A percentile compares a stretch with the other conserved stretches of the same genome.
Conservation (phyloP, 768 basidiomycete species). For the Myochromella boudieri region DNA sequence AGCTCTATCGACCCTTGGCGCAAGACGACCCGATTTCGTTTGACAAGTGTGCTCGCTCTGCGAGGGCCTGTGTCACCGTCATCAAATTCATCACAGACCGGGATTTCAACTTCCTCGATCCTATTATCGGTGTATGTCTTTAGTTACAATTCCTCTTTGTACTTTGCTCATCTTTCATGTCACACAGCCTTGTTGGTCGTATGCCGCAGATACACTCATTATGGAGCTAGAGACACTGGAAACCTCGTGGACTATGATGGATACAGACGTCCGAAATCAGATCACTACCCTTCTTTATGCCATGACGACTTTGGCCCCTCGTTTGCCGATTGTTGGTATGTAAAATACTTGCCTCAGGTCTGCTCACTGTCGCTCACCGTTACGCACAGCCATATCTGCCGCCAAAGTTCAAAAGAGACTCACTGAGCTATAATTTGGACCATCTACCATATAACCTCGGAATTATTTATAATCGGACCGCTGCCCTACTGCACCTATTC, state of each 20-base stretch:
- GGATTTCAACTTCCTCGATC: slow-evolving; percentile 75
- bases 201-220: slow-evolving; percentile 64
- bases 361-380: slow-evolving; percentile 1
- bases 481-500: slow-evolving; percentile 1
- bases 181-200: slow-evolving; percentile 68
- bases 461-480: slow-evolving; percentile 15
- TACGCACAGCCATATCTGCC: slow-evolving; percentile 33
- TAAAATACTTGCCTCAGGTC: slow-evolving; percentile 1
- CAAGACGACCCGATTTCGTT: slow-evolving; percentile 59
- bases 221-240: slow-evolving; percentile 65
- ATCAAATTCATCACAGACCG: slow-evolving; percentile 62
- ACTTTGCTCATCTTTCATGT: slow-evolving; percentile 4
- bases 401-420: slow-evolving; percentile 44
- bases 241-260: slow-evolving; percentile 60
- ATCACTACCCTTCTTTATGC: slow-evolving; percentile 61
- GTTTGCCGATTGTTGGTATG: slow-evolving; percentile 59
- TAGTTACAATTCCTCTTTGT: slow-evolving; percentile 5
- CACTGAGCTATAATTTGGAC: slow-evolving; percentile 24
- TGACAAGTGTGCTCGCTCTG: slow-evolving; percentile 67
- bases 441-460: slow-evolving; percentile 2
- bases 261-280: slow-evolving; percentile 62
- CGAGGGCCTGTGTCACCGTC: slow-evolving; percentile 57
- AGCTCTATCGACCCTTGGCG: slow-evolving; percentile 62
- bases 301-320: slow-evolving; percentile 58
- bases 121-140: slow-evolving; percentile 66